Evolutionary conservation across 73 alveolate genomes (phyloP).

Genomic region (Paramecium pentaurelia): DNA sequence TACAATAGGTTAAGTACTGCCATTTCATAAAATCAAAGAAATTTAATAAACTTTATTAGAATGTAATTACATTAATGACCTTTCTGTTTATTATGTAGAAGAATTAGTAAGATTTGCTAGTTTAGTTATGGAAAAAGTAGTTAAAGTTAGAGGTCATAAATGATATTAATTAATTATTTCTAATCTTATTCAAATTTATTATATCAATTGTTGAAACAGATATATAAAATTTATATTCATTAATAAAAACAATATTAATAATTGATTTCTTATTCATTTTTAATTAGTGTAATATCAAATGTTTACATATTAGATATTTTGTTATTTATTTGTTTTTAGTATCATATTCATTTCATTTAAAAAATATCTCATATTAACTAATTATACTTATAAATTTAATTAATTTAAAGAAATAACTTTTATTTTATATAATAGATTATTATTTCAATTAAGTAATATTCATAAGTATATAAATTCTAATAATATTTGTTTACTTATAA

Average conservation of each 20-base stretch:
- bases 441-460: too few relatives aligned
- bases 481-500: too few relatives aligned
- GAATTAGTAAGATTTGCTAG: background rate
- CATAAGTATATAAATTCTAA: too few relatives aligned
- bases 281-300: too few relatives aligned
- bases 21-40: background rate
- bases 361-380: conserved; percentile 46
- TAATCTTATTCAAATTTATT: background rate
- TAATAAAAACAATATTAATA: too few relatives aligned
- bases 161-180: background rate
- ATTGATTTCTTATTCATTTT: too few relatives aligned
- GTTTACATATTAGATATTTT: conserved; percentile 13
- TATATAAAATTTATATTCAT: background rate
- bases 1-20: background rate
- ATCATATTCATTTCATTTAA: conserved; percentile 48
- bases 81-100: background rate
- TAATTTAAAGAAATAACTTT: background rate
- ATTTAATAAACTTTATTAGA: background rate
- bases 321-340: background rate
- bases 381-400: background rate
- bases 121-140: background rate
- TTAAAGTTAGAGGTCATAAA: background rate
- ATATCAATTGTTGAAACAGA: background rate
- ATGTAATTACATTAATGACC: background rate
- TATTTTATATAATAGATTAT: background rate